phyloP scores from a whole-genome alignment of 345 rosid species.

The Salix koriyanagi region DNA sequence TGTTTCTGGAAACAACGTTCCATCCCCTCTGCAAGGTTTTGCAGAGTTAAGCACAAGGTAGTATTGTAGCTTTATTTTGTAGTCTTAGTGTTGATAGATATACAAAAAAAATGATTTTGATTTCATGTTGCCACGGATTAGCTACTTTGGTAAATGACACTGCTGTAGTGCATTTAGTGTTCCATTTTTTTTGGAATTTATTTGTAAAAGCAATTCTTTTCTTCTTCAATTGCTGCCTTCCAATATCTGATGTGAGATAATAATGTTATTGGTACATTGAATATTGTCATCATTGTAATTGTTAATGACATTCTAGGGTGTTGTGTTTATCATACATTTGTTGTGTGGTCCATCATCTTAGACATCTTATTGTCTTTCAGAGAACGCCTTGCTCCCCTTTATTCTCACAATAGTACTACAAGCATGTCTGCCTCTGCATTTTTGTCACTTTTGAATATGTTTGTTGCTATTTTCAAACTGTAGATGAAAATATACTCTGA shows the following conservation, averaged over 20 bases:
- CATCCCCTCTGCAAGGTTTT: constrained; percentile 71
- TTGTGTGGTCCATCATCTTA: too few relatives aligned
- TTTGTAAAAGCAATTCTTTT: neutral
- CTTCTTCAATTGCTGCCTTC: neutral
- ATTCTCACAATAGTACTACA: too few relatives aligned
- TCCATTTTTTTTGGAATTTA: too few relatives aligned
- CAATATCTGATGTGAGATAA: neutral
- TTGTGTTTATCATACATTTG: too few relatives aligned
- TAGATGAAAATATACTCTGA: neutral
- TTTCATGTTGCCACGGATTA: neutral
- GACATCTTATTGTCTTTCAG: too few relatives aligned
- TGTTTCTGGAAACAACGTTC: constrained; percentile 67
- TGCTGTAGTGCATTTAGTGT: too few relatives aligned
- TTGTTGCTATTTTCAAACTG: neutral
- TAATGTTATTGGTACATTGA: neutral
- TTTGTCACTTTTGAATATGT: neutral
- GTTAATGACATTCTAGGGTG: too few relatives aligned
- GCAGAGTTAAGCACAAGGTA: constrained; percentile 66
- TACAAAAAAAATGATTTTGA: neutral
- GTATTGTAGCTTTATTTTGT: constrained; percentile 8
- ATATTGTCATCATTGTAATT: too few relatives aligned
- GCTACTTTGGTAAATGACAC: neutral
- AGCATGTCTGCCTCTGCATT: neutral
- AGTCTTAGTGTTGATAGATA: neutral
- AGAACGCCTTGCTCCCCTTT: too few relatives aligned